Percentiles rank a stretch among this genome's conserved stretches.
These are phyloP conservation scores for Lentinula guzmanii DNA, from an alignment of 768 basidiomycete genomes.

Conservation along the genomic window DNA sequence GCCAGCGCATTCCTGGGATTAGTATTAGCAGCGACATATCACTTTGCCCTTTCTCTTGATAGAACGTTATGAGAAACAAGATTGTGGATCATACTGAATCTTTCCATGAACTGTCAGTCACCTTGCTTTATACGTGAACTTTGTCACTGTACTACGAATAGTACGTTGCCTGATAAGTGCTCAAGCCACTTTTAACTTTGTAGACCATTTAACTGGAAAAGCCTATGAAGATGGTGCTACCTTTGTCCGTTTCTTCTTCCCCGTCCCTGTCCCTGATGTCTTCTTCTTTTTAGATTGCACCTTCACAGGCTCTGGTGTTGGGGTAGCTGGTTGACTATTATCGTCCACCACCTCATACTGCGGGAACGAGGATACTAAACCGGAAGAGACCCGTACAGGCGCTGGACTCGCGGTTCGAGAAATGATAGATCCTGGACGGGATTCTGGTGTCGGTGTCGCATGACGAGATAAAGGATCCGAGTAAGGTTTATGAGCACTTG, in stretches of 20 bases:
- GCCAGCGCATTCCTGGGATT: too few species aligned
- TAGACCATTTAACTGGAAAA: neutral
- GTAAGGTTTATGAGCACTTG: slow-evolving; percentile 26
- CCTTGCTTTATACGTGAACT: too few species aligned
- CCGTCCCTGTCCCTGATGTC: slow-evolving; percentile 28
- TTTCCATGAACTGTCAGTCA: too few species aligned
- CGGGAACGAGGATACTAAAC: slow-evolving; percentile 30
- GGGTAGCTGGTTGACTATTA: slow-evolving; percentile 41
- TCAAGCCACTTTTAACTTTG: neutral
- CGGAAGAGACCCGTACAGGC: slow-evolving; percentile 17
- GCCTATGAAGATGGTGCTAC: neutral
- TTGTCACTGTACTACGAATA: too few species aligned
- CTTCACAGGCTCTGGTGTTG: slow-evolving; percentile 66
- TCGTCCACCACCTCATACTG: slow-evolving; percentile 50
- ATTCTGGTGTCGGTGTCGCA: slow-evolving; percentile 21
- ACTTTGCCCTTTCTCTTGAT: too few species aligned
- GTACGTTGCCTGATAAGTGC: too few species aligned
- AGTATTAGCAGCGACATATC: too few species aligned
- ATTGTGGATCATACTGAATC: too few species aligned
- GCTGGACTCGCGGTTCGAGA: slow-evolving; percentile 22
- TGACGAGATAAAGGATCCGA: slow-evolving; percentile 13
- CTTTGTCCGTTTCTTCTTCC: slow-evolving; percentile 64
- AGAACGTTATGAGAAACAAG: too few species aligned
- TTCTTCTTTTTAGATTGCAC: slow-evolving; percentile 71
- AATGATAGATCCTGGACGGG: slow-evolving; percentile 11